phyloP scores from a whole-genome alignment of 2,329 filamentous ascomycete genomes.

The Sclerotinia subarctica region DNA sequence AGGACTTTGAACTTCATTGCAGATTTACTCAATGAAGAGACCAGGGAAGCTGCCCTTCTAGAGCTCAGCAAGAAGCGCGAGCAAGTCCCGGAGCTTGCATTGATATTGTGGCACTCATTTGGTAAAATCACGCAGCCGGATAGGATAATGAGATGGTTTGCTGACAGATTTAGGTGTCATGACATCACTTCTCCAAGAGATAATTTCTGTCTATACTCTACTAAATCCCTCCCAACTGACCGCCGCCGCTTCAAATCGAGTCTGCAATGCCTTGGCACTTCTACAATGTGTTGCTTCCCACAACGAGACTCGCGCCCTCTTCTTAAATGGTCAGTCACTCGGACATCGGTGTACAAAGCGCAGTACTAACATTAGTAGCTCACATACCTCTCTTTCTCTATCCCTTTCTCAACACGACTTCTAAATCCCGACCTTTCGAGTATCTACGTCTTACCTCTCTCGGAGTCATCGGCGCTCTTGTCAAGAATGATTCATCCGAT shows the following conservation, averaged over 20 bases:
- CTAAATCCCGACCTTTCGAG: constrained; percentile 95
- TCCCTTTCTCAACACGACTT: constrained; percentile 97
- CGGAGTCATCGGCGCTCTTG: constrained; percentile 92
- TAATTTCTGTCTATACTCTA: constrained; percentile 96
- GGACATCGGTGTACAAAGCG: not conserved
- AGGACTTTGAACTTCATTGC: constrained; percentile 91
- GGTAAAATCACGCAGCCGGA: constrained; percentile 57
- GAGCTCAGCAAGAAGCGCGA: constrained; percentile 98
- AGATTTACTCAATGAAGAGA: constrained; percentile 81
- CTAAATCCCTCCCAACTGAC: constrained; percentile 96
- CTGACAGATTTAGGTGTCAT: constrained; percentile 70
- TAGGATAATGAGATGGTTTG: constrained; percentile 9
- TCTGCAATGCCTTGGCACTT: constrained; percentile 94
- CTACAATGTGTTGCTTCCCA: constrained; percentile 97
- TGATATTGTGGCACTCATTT: constrained; percentile 98
- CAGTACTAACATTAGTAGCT: constrained; percentile 52
- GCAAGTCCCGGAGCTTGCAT: constrained; percentile 91
- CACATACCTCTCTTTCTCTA: constrained; percentile 98
- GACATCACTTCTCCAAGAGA: constrained; percentile 95
- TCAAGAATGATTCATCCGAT: constrained; percentile 98
- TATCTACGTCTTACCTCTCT: constrained; percentile 94
- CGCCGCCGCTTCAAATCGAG: constrained; percentile 92
- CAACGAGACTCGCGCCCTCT: constrained; percentile 90
- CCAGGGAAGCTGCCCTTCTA: constrained; percentile 84
- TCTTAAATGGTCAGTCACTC: constrained; percentile 72